Evolutionary conservation across 805 yeast genomes (phyloP), one percentile per base, ranked within the genome.

Genomic region (Starmerella lactis-condensi): DNA sequence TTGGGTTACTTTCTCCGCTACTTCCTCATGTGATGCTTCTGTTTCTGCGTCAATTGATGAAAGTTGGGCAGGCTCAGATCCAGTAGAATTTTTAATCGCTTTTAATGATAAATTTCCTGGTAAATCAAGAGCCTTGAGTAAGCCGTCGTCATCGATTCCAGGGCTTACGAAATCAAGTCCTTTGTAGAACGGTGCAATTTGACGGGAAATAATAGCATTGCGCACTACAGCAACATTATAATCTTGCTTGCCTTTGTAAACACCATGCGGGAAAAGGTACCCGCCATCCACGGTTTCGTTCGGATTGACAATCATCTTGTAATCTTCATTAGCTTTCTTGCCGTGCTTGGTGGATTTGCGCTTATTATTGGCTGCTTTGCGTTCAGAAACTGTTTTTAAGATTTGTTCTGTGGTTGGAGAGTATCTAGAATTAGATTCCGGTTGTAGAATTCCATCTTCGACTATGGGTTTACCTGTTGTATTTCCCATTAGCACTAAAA

Each of bases 261-360:
- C 76, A 2, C 95, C 95, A 53, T 67, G 78, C 0, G 96, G 94
- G 1, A 92, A 93, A 40, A 85, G 55, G 48, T 58, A 82, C 2
- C 98, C 98, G 13, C 98, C 98, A 54, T 89, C 96, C 11, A 85
- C 93, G 39, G 60, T 68, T 46, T 79, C 92, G 24, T 40, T 39
- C 16, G 46, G 50, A 23, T 49, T 54, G 14, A 42, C 31, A 7
- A 48, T 44, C 37, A 50, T 34, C 24, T 31, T 39, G 31, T 44
- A 36, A 22, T 38, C 44, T 18, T 29, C 37, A 9, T 22, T 16
- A 13, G n/a, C n/a, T n/a, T 34, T 34, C 11, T 29, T 27, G 12
- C 24, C 27, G 22, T 32, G 35, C 4, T 26, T 30, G 14, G 13
- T 29, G 13, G 28, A 19, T 14, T 11, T 14, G 28, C 45, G 33